Percentiles rank a stretch among this genome's conserved stretches.
Evolutionary conservation across 2,329 filamentous ascomycete genomes (phyloP).

Genomic region (Claviceps sp.): DNA sequence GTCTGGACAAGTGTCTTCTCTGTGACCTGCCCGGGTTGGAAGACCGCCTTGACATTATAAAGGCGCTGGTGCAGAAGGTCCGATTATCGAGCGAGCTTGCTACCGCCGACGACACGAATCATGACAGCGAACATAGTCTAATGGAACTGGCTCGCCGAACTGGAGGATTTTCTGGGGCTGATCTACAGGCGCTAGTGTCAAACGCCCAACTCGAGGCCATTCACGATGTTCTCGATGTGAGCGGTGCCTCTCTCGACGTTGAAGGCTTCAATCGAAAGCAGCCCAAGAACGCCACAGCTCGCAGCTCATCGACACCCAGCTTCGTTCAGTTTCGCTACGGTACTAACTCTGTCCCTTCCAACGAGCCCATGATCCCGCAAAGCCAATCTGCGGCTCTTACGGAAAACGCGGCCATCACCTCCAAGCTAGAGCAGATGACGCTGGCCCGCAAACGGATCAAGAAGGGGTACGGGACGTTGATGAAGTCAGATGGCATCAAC

Average conservation of each 20-base stretch:
- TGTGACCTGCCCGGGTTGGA: slow-evolving; percentile 75
- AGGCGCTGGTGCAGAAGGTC: slow-evolving; percentile 70
- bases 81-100: slow-evolving; percentile 55
- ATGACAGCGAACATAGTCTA: slow-evolving; percentile 31
- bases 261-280: slow-evolving; percentile 18
- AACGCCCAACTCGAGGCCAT: slow-evolving; percentile 96
- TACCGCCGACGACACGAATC: slow-evolving; percentile 29
- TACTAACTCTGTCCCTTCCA: slow-evolving; percentile 33
- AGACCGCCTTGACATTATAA: slow-evolving; percentile 80
- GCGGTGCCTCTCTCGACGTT: slow-evolving; percentile 20
- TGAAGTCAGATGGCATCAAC: slow-evolving; percentile 14
- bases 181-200: slow-evolving; percentile 87
- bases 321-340: slow-evolving; percentile 83
- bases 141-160: slow-evolving; percentile 67
- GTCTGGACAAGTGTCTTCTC: slow-evolving; percentile 82
- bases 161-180: slow-evolving; percentile 85
- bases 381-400: slow-evolving; percentile 46
- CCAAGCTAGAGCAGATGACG: slow-evolving; percentile 74
- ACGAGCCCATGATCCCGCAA: slow-evolving; percentile 27
- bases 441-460: slow-evolving; percentile 41
- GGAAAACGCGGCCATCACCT: slow-evolving; percentile 63
- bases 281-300: slow-evolving; percentile 11
- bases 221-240: slow-evolving; percentile 66
- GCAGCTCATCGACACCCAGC: slow-evolving; percentile 33
- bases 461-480: slow-evolving; percentile 11